These are phyloP conservation scores for Aschersonia sp. DNA, from an alignment of 2,329 filamentous ascomycete genomes.

Conservation along the genomic window DNA sequence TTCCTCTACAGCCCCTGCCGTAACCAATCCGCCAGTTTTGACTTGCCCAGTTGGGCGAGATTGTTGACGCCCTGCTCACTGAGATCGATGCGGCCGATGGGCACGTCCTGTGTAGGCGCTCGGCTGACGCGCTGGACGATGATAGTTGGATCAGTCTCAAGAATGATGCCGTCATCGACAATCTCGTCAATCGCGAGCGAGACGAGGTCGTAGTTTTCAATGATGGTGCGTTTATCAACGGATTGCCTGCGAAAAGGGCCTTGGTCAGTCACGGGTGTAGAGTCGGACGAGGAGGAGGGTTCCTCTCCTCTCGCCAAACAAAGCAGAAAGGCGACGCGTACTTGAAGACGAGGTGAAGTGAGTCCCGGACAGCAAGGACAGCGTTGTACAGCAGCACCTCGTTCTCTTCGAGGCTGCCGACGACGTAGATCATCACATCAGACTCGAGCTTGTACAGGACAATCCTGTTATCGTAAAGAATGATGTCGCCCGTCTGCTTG, in stretches of 20 bases:
- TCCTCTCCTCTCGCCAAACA: background rate
- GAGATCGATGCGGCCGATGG: conserved; percentile 86
- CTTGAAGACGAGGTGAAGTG: conserved; percentile 85
- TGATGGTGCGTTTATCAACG: conserved; percentile 91
- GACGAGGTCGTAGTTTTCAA: conserved; percentile 97
- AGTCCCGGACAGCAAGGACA: conserved; percentile 78
- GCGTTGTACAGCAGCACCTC: conserved; percentile 95
- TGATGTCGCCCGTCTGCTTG: conserved; percentile 91
- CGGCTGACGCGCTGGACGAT: conserved; percentile 86
- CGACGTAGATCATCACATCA: conserved; percentile 91
- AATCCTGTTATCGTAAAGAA: conserved; percentile 92
- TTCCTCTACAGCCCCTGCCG: conserved; percentile 56
- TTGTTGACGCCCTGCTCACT: conserved; percentile 94
- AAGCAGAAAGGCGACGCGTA: conserved; percentile 20
- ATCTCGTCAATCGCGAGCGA: conserved; percentile 92
- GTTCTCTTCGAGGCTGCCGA: conserved; percentile 86
- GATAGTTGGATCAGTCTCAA: conserved; percentile 93
- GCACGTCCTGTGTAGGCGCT: conserved; percentile 81
- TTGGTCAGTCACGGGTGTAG: background rate
- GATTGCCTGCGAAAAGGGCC: conserved; percentile 52
- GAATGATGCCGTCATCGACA: conserved; percentile 86
- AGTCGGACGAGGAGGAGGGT: no score
- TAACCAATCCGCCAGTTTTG: conserved; percentile 80
- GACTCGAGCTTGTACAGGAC: conserved; percentile 97
- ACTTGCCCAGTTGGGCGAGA: conserved; percentile 84